Base-by-base conservation (phyloP, 192 early-diverging fungal species). In the Podila minutissima region DNA sequence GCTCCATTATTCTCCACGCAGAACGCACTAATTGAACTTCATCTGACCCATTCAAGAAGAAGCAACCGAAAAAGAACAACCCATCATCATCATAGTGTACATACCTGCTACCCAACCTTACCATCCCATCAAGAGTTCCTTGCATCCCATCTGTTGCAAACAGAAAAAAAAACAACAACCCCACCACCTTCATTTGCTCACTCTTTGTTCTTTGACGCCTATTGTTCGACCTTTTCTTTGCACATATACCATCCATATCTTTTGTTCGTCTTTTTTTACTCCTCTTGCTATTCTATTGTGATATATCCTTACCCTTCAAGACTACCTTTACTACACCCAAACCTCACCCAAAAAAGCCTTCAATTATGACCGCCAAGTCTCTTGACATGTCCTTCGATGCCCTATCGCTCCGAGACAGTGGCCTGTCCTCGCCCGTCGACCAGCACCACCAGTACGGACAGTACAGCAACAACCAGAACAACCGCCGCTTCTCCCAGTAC, bases 321-420 rank as follows among this genome's bases (percentile, higher is more conserved):
- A 67, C 49, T 50, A 20, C 17, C 49, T 31, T 50, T 17, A 19
- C 57, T 63, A 59, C 53, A 31, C 32, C 59, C 35, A 12, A 46
- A 60, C 37, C 15, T 48, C 32, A 17, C 24, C n/a, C 29, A 29
- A 28, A 71, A 37, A 55, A 26, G 38, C 26, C 53, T 65, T n/a
- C 61, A 55, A 63, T 69, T 26, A 81, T 81, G 77, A 73, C 77
- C 13, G 68, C 71, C 71, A 81, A 81, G 37, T 71, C 72, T 53
- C 77, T 81, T 55, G 77, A 81, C 62, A 81, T 81, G 77, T 69
- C 71, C 62, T 81, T 81, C 65, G 77, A 81, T 38, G 66, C 77
- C 59, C 61, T 81, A 71, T 68, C 70, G 32, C 69, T 81, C 49
- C 66, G 77, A 11, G 77, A 81, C 67, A 81, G 63, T n/a, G 77